These are phyloP conservation scores for Phytophthora citrophthora DNA, from an alignment of 352 stramenopile species.

Conservation along the genomic window DNA sequence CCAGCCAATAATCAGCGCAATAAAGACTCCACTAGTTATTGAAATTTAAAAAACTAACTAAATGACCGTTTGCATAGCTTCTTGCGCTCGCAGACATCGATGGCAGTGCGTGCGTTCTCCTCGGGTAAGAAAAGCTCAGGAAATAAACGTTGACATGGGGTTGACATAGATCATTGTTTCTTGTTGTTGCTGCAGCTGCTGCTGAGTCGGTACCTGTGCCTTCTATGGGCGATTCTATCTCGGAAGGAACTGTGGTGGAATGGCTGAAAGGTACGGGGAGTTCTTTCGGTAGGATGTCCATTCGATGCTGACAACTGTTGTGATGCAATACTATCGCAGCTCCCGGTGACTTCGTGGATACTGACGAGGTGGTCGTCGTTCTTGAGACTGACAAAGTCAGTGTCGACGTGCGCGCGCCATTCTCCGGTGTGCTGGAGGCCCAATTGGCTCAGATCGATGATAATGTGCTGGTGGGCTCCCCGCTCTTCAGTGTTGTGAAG, in stretches of 20 bases:
- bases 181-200: conserved; percentile 26
- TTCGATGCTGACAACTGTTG: neutral
- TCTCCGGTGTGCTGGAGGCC: conserved; percentile 92
- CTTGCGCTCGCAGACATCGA: conserved; percentile 29
- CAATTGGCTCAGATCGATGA: conserved; percentile 94
- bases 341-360: conserved; percentile 93
- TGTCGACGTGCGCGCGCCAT: conserved; percentile 91
- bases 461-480: conserved; percentile 95
- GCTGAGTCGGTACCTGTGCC: conserved; percentile 78
- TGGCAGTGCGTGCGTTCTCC: conserved; percentile 49
- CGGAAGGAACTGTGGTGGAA: conserved; percentile 97
- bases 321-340: conserved; percentile 26
- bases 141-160: neutral
- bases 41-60: neutral
- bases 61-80: conserved; percentile 20
- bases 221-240: conserved; percentile 97
- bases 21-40: neutral
- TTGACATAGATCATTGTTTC: neutral
- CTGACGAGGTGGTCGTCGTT: conserved; percentile 97
- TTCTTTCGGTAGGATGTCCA: neutral
- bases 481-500: conserved; percentile 87
- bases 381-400: conserved; percentile 99
- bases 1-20: neutral
- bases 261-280: conserved; percentile 87
- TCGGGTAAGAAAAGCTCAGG: conserved; percentile 36